Evolutionary conservation across 2,329 filamentous ascomycete genomes (phyloP), one percentile per base, ranked within the genome.

Genomic region (Penicillium rolfsii): DNA sequence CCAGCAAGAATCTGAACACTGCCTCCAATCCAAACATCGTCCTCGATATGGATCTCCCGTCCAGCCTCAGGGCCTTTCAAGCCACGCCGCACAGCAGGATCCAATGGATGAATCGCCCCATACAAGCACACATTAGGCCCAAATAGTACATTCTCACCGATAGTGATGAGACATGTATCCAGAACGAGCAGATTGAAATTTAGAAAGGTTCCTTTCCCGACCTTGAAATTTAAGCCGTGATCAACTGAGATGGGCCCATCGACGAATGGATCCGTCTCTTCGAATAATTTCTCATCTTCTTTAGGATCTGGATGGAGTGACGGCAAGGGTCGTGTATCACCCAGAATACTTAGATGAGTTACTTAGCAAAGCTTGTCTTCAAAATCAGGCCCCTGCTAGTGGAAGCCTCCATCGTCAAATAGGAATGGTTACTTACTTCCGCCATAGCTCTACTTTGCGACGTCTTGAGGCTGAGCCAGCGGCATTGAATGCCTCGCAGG

Each of bases 171-270:
- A 4, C 78, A 80, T 35, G 80, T 84, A 65, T 86, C 83, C 9
- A 85, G 71, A 30, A 86, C 81, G 0, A 80, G 66, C 28, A 85
- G 80, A 67, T 89, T 90, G 72, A 88, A 88, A n/a, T 82, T 78
- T 6, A 72, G 55, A 33, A 70, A 71, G 5, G 62, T 66, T 6
- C 65, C 67, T 45, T 84, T 78, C 7, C 87, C 87, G 0, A 89
- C 78, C 5, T 77, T 80, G 64, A 89, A 83, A 67, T 90, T 90
- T 71, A 84, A 85, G 1, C 87, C 88, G 60, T 90, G 89, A 70
- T 90, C 87, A 36, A 89, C 80, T 41, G 79, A 80, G 58, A 90
- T 78, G 0, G 87, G 86, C 0, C 87, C 83, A 66, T 90, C 87
- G 38, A 89, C 82, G 63, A 83, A 83, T 26, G 77, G 79, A 0